Base-by-base conservation (phyloP, 139 green algal species). In the Chlorella sp. region DNA sequence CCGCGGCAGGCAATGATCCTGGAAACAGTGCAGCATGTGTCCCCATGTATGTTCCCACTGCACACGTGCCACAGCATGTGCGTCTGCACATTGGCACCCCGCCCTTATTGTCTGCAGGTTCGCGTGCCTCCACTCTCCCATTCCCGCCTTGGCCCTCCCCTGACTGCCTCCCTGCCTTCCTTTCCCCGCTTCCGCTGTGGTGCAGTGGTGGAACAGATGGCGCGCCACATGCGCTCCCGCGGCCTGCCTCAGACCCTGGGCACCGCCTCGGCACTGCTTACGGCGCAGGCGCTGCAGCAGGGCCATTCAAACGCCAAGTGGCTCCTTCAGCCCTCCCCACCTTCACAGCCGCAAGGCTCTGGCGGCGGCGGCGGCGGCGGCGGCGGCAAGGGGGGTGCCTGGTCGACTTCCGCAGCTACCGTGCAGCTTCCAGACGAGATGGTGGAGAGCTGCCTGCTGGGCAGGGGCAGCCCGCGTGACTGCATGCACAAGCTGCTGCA, bases 361-460 rank as follows among this genome's bases (percentile, higher is more conserved):
- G 71, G 71, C 71, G 24, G 3, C 7, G 36, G 75, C 75, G 30
- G 69, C 69, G 18, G 75, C 75, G 36, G 75, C n/a, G 40, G 78
- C 40, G 78, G 83, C 18, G 57, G 61, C 83, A 39, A 61, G 36
- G 37, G n/a, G 16, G 3, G 36, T 61, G 82, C 82, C 39, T 28
- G 26, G 4, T 36, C 68, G 26, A 76, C 9, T 21, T 86, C 64
- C 7, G 84, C 39, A 34, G 68, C 12, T 21, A 57, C 83, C 4
- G 19, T 83, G 30, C 42, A n/a, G 71, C 85, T 89, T 15, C 71
- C 85, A 7, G 71, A 89, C 32, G 71, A 69, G 1, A n/a, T 83
- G 0, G 85, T 83, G 40, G 85, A 89, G 42, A 73, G 42, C n/a
- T 89, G 85, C 69, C 42, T 89, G 71, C 71, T 89, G 48, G 85